Percentiles rank a stretch among this genome's conserved stretches.
phyloP scores from a whole-genome alignment of 2,329 filamentous ascomycete species.

The Bipolaris sorokiniana region DNA sequence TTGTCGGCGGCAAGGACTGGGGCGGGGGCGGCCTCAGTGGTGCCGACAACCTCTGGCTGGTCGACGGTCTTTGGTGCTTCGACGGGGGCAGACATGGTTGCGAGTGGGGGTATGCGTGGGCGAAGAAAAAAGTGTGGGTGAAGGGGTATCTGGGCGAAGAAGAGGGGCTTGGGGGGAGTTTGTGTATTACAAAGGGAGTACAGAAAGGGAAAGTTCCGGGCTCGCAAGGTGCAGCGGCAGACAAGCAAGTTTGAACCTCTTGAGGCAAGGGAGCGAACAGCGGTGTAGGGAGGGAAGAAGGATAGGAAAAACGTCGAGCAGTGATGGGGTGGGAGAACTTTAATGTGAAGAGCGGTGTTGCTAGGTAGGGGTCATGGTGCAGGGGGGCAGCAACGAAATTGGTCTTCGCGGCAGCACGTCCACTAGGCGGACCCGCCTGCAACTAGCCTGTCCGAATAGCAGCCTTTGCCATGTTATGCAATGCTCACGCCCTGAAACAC shows the following conservation, averaged over 20 bases:
- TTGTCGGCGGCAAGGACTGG: conserved; percentile 43
- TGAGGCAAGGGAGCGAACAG: conserved; percentile 29
- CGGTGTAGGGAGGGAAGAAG: conserved; percentile 42
- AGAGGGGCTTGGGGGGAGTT: conserved; percentile 23
- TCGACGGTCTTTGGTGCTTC: conserved; percentile 74
- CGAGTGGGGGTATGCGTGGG: conserved; percentile 6
- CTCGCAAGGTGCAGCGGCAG: conserved; percentile 38
- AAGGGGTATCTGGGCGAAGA: conserved; percentile 15
- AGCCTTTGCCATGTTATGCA: conserved; percentile 43
- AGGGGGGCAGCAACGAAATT: conserved; percentile 44
- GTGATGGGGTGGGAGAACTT: conserved; percentile 43
- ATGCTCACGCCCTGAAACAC: conserved; percentile 34
- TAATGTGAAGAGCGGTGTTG: conserved; percentile 45
- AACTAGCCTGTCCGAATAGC: conserved; percentile 36
- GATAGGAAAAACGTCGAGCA: conserved; percentile 34
- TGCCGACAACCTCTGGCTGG: conserved; percentile 39
- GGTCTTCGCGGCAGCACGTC: conserved; percentile 38
- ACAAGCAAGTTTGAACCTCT: conserved; percentile 39
- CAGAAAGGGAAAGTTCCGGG: conserved; percentile 35
- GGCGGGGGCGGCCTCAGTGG: conserved; percentile 45
- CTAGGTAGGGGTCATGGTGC: conserved; percentile 38
- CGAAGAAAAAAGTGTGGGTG: conserved; percentile 10
- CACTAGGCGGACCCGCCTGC: conserved; percentile 41
- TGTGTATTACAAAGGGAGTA: conserved; percentile 46
- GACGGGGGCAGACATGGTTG: conserved; percentile 67